Base-by-base conservation (phyloP, 2,329 filamentous ascomycete genomes). In the Trichoderma brevicompactum region DNA sequence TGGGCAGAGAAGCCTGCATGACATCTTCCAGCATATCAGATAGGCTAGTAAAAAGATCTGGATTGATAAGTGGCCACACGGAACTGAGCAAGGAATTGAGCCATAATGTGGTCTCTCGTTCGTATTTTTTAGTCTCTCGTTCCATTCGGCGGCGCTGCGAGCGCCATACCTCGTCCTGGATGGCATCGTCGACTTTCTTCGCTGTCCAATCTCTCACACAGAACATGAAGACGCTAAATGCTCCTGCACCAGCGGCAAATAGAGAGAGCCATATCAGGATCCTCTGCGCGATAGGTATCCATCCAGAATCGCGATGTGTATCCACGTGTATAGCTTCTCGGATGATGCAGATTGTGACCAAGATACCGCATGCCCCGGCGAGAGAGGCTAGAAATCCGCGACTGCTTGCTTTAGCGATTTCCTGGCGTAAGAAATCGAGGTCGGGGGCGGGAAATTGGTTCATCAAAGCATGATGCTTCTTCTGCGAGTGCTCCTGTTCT, bases 1-100 rank as follows among this genome's bases (percentile, higher is more conserved):
- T 87, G 0, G 90, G 89, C 17, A 92, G 77, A 8, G 87, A 90
- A 2, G 90, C 89, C 77, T 92, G 90, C 90, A 92, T 92, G 54
- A 92, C 88, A 73, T 92, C 90, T 75, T 92, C 90, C 4, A 93
- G 82, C 34, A 86, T 90, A 70, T 92, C 90, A 0, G 87, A 84
- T 2, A 92, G 74, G 40, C 85, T 87, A 1, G 85, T 82, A 70
- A 92, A 92, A 1, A 93, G 80, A 70, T 92, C 90, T 0, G 90
- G 90, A 71, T 92, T 92, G 71, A 92, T 83, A 36, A 93, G 80
- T 0, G 89, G 89, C 90, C 90, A 92, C 5, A 92, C 82, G 1
- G 89, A 85, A 4, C 83, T 80, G 7, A 92, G 72, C 0, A 92
- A 74, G 5, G 85, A 88, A 72, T 92, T 92, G 62, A 92, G 81